These are phyloP conservation scores for Fraxinus excelsior DNA, from an alignment of 257 asterid species.

Conservation along the genomic window DNA sequence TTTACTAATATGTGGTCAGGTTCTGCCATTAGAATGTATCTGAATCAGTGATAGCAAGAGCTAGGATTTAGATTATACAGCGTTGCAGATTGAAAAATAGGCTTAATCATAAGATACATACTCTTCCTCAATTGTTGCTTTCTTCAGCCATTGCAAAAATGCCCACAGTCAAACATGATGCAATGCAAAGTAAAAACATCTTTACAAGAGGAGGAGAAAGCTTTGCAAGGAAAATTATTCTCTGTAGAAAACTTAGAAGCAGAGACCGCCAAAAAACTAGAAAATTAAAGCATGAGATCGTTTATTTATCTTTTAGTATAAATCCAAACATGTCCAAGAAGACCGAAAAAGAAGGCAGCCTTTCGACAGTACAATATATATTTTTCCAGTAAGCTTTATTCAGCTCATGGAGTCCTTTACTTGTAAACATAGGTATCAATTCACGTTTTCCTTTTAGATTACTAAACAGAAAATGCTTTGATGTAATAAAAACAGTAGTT, in stretches of 20 bases:
- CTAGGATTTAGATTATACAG: constrained; percentile 39
- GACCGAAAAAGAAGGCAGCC: background rate
- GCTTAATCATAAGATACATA: constrained; percentile 50
- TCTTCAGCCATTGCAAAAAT: constrained; percentile 97
- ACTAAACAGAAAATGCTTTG: background rate
- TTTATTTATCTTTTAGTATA: background rate
- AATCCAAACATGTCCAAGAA: background rate
- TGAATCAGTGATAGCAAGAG: constrained; percentile 55
- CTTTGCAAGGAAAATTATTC: background rate
- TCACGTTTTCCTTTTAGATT: constrained; percentile 5
- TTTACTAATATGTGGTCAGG: constrained; percentile 91
- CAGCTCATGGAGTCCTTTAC: background rate
- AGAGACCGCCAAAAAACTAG: background rate
- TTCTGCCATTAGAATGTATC: constrained; percentile 98
- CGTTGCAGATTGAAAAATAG: constrained; percentile 20
- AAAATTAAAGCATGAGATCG: background rate
- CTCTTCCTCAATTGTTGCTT: constrained; percentile 90
- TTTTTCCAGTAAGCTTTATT: background rate
- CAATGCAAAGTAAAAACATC: constrained; percentile 20
- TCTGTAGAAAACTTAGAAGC: constrained; percentile 5
- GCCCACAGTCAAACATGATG: constrained; percentile 60
- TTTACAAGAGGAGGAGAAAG: constrained; percentile 8
- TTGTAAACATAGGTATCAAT: background rate
- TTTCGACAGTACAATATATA: background rate
- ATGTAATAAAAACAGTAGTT: background rate